Base-by-base conservation (phyloP, 805 yeast genomes). In the Komagataella pastoris region DNA sequence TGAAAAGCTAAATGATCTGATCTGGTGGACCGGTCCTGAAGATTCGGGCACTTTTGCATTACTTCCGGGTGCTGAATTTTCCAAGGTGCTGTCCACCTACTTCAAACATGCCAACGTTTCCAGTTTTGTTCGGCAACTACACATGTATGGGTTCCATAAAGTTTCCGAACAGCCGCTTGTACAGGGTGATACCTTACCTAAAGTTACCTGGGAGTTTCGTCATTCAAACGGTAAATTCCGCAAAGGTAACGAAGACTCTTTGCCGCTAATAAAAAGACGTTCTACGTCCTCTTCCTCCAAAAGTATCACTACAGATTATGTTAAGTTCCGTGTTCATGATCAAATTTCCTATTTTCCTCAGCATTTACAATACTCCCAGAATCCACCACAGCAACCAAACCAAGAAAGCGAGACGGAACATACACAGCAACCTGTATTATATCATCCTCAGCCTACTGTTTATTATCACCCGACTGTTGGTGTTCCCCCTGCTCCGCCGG, bases 141-240 rank as follows among this genome's bases (percentile, higher is more conserved):
- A 91, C 70, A 91, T 90, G 97, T 89, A 89, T 64, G 97, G 97
- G 1, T 89, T 90, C 70, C 97, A 90, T 66, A 89, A 90, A 68
- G 82, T 78, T 6, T 77, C 69, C 54, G 81, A 77, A 54, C 72
- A 71, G 17, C 61, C 54, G 30, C 52, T 63, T 2, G 54, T 59
- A 3, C 44, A 63, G 50, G 63, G 63, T 51, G 64, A 64, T 24
- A 52, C 47, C 30, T 49, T 44, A 12, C 45, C 52, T 3, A 64
- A 59, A 36, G 69, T 73, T 7, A 66, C 77, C 3, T 78, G 82
- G 82, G 82, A 77, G 58, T 78, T 78, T 62, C 74, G 77, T 54
- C 83, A 78, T 55, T 65, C 72, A 48, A 63, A 71, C 47, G 81
- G 80, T 3, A 72, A 69, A 54, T 78, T 78, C 58, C 66, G 67